Conservation (phyloP, 1,139 yeast genomes). For the Taphrina wiesneri region DNA sequence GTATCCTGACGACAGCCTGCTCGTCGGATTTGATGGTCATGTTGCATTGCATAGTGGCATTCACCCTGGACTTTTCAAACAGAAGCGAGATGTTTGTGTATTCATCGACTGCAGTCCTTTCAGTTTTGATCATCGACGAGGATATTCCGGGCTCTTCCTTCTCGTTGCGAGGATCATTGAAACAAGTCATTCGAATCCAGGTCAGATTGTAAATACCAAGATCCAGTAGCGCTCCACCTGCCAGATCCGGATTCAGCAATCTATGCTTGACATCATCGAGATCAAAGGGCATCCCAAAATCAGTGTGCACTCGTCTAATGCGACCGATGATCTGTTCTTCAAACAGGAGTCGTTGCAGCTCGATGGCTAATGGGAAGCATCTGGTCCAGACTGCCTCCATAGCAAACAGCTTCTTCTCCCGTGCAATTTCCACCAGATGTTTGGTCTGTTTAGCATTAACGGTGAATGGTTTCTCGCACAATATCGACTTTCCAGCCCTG, state of each 20-base stretch:
- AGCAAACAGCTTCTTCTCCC: conserved; percentile 52
- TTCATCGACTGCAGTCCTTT: conserved; percentile 45
- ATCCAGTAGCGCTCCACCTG: conserved; percentile 64
- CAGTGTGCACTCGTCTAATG: conserved; percentile 50
- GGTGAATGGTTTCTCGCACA: conserved; percentile 65
- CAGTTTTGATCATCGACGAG: conserved; percentile 40
- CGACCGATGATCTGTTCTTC: conserved; percentile 54
- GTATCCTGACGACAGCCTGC: conserved; percentile 42
- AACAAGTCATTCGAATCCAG: conserved; percentile 46
- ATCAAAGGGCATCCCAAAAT: conserved; percentile 49
- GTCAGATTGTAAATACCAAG: conserved; percentile 62
- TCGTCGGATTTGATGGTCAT: conserved; percentile 41
- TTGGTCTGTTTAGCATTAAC: conserved; percentile 55
- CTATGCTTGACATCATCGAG: conserved; percentile 45
- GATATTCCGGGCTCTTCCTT: conserved; percentile 31
- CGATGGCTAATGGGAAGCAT: conserved; percentile 56
- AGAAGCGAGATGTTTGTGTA: conserved; percentile 42
- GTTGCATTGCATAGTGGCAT: conserved; percentile 44
- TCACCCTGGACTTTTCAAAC: conserved; percentile 43
- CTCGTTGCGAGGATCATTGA: conserved; percentile 44
- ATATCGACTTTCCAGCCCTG: conserved; percentile 57
- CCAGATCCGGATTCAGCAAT: conserved; percentile 52
- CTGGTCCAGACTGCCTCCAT: conserved; percentile 72
- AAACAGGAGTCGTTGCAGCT: conserved; percentile 50
- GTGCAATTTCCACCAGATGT: conserved; percentile 53